Base-by-base conservation (phyloP, 2,329 filamentous ascomycete species). In the Cadophora gregata region DNA sequence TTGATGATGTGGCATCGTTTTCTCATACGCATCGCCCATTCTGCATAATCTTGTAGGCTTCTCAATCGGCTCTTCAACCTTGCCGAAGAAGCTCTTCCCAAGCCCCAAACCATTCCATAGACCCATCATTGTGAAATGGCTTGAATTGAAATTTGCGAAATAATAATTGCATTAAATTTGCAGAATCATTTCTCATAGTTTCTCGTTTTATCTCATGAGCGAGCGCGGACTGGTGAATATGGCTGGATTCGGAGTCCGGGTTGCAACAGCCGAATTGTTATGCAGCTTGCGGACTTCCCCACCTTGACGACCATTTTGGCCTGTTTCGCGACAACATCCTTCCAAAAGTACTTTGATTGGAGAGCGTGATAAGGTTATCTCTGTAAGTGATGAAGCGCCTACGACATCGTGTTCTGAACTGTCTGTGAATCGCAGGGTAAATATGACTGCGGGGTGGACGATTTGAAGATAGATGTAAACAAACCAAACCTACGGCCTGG, bases 91-190 rank as follows among this genome's bases (percentile, higher is more conserved):
- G n/a, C 24, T 64, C 61, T 59, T 67, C 19, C 65, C 65, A 9
- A 66, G 38, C 12, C 65, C 61, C 38, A 67, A 47, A 19, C 61
- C 65, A 31, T 63, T 67, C 65, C 65, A 67, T 33, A 67, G n/a
- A n/a, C 65, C 65, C 29, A 58, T 45, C 56, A 67, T 64, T 84
- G 85, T 69, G 45, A 38, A 24, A 36, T n/a, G n/a, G n/a, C n/a
- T 9, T 8, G 5, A 4, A 1, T 47, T 7, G n/a, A 47, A n/a
- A 21, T 47, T 19, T 21, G 21, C 19, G 10, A 7, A 47, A 21
- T 9, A 7, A n/a, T 21, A n/a, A 36, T 9, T 8, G 5, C 8
- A 1, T 47, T 7, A 47, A n/a, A 21, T 47, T 19, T 21, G 21
- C 19, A 21, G 19, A 47, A 21, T 9, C 4, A n/a, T 21, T 47